Conservation (phyloP, 306 rosid genomes). For the Lupinus albus region DNA sequence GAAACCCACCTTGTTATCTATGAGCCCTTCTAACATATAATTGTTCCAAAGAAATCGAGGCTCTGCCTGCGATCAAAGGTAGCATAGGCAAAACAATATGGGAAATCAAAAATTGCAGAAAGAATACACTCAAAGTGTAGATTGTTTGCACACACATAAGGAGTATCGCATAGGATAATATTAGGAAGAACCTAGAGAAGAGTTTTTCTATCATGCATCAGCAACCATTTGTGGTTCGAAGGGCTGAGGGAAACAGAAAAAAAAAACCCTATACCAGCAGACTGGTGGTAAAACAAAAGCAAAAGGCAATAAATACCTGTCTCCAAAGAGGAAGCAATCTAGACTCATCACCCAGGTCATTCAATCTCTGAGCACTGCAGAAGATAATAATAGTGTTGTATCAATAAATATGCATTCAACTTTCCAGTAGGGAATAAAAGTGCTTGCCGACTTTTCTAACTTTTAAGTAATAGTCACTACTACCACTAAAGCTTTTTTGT, state of each 20-base stretch:
- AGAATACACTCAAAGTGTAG: slow-evolving; percentile 25
- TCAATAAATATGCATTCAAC: slow-evolving; percentile 24
- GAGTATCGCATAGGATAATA: slow-evolving; percentile 30
- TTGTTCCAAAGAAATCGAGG: slow-evolving; percentile 97
- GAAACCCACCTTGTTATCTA: slow-evolving; percentile 75
- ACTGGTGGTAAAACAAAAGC: slow-evolving; percentile 24
- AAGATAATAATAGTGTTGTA: slow-evolving; percentile 22
- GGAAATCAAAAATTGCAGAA: slow-evolving; percentile 34
- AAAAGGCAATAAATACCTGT: slow-evolving; percentile 60
- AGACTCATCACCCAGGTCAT: slow-evolving; percentile 80
- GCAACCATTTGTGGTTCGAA: slow-evolving; percentile 1
- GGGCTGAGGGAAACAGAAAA: not conserved
- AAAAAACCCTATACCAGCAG: slow-evolving; percentile 21
- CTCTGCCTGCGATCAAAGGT: slow-evolving; percentile 73
- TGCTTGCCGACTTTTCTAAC: slow-evolving; percentile 21
- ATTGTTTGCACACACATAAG: slow-evolving; percentile 21
- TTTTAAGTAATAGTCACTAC: slow-evolving; percentile 10
- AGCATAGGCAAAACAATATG: slow-evolving; percentile 39
- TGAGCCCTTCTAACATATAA: slow-evolving; percentile 87
- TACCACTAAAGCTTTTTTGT: slow-evolving; percentile 25
- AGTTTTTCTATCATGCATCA: slow-evolving; percentile 11
- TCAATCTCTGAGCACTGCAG: slow-evolving; percentile 75
- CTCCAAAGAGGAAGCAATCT: slow-evolving; percentile 96
- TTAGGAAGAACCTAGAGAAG: slow-evolving; percentile 29
- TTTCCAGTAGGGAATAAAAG: slow-evolving; percentile 25